These are phyloP conservation scores for Fragilaria crotonensis DNA, from an alignment of 108 stramenopile species.

Conservation along the genomic window DNA sequence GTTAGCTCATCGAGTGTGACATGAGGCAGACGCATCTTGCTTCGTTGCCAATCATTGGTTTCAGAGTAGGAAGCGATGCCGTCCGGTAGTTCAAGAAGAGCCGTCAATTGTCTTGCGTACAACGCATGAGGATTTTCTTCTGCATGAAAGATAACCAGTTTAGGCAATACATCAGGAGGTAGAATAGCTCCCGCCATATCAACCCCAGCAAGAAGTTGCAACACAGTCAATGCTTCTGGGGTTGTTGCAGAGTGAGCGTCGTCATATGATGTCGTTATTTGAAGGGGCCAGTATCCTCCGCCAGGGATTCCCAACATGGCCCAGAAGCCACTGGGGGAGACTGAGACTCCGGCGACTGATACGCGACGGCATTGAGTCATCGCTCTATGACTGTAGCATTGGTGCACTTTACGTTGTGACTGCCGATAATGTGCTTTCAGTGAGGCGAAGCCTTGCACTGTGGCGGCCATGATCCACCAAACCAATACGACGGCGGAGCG, in stretches of 20 bases:
- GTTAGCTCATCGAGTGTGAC: constrained; percentile 32
- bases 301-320: not conserved
- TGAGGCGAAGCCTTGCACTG: no score
- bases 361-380: constrained; percentile 3
- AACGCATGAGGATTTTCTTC: constrained; percentile 5
- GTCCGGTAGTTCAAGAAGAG: not conserved
- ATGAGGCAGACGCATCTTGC: constrained; percentile 19
- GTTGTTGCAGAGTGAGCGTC: constrained; percentile 37
- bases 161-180: constrained; percentile 43
- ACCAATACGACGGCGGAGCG: no score
- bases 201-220: constrained; percentile 56
- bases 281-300: constrained; percentile 11
- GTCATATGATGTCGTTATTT: constrained; percentile 20
- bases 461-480: no score
- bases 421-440: no score
- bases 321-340: constrained; percentile 7
- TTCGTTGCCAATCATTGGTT: constrained; percentile 18
- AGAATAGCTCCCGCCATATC: constrained; percentile 75
- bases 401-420: not conserved
- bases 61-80: constrained; percentile 8
- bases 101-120: not conserved
- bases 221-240: constrained; percentile 59
- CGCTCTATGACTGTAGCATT: not conserved
- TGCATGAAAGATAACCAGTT: constrained; percentile 15
- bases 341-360: constrained; percentile 4